Base-by-base conservation (phyloP, 2,329 filamentous ascomycete genomes). In the Aureobasidium musti region DNA sequence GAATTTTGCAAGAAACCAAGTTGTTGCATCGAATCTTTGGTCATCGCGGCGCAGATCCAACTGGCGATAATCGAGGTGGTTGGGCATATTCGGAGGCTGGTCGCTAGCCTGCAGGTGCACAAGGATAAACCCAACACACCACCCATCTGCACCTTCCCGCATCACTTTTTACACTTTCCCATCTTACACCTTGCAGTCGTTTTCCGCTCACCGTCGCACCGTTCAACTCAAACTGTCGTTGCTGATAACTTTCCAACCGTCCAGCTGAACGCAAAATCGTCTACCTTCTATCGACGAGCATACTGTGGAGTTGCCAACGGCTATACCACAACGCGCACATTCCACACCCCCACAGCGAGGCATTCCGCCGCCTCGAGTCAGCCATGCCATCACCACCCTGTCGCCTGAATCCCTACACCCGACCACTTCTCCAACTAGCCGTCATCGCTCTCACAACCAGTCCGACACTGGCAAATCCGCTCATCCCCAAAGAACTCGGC, bases 371-470 rank as follows among this genome's bases (percentile, higher is more conserved):
- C 68, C 65, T 70, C 71, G 68, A 70, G 68, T 68, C 67, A 66
- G 52, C 67, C 67, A 68, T 39, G 33, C 64, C 60, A 23, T 47
- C 47, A 65, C 6, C 35, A 39, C 13, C 11, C 5, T 39, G 3
- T 17, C 35, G 35, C 35, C 35, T 17, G 35, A 39, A 23, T 1
- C 43, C 30, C 10, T 30, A 56, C 26, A 41, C 56, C 28, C 68
- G 47, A 63, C 68, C 73, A 39, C 70, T 76, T 14, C 65, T 75
- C 21, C 71, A 71, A 33, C 74, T 75, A 61, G 50, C 75, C 37
- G 69, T 72, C 14, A 66, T 72, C 49, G 65, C 75, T 41, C 65
- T 75, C 72, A 67, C 69, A 66, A 30, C 69, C 61, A 66, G 65
- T 39, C 65, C 68, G 67, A 70, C 68, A 65, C 30, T 67, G 69